Evolutionary conservation across 2,329 filamentous ascomycete genomes (phyloP), one percentile per base, ranked within the genome.

Genomic region (Capronia coronata): DNA sequence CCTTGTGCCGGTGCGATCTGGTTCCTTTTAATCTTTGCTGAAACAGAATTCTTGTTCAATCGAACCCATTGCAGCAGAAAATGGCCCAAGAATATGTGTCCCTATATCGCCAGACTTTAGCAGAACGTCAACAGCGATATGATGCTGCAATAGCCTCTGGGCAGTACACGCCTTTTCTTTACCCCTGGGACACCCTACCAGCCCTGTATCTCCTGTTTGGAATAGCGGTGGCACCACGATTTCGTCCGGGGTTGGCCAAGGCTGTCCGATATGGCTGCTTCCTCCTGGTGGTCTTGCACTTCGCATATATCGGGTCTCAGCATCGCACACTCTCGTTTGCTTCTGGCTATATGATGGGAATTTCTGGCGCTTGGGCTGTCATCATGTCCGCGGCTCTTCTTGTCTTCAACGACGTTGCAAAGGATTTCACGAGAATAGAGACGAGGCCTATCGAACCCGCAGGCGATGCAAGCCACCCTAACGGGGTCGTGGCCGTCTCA

Each of bases 401-500:
- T 18, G 59, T 81, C 2, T 75, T 76, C 49, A 75, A 76, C 52
- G 76, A 83, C 63, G 68, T 71, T 1, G 76, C 79, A 57, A 65
- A 59, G 9, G 74, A 80, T 35, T 81, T 80, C 54, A 68, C 67
- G 59, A 71, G 80, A 29, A 75, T 83, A 32, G 77, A 82, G 60
- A 67, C 45, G 59, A 35, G 51, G 32, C 38, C 43, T n/a, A n/a
- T 43, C 54, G 11, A 61, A 61, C 8, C 25, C 2, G 34, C 29
- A 32, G 40, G 41, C 16, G 16, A 34, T 16, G 40, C 23, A 16
- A 49, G 11, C 18, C 23, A 43, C 10, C 29, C 42, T 19, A 49
- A 51, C 34, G 48, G 37, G 9, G 32, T 40, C 22, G 23, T 30
- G 34, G 16, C 18, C 6, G 11, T 27, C 14, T 38, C 43, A 41